Conservation (phyloP, 2,329 filamentous ascomycete species). For the Chaetomium sp. region DNA sequence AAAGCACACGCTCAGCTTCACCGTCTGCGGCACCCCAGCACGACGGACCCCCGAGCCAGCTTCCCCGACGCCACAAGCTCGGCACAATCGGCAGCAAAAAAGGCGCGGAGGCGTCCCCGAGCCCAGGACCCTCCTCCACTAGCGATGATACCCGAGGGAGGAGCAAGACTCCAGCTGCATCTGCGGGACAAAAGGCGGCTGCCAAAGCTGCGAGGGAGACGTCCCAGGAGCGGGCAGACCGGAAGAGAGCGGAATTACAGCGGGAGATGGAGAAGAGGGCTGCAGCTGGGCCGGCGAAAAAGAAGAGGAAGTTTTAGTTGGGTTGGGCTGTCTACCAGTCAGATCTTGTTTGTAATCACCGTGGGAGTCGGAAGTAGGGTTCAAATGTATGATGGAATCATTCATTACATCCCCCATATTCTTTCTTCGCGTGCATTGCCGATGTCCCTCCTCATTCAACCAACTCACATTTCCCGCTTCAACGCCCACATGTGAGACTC, state of each 20-base stretch:
- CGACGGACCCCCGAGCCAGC: conserved; percentile 3
- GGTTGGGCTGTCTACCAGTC: neutral
- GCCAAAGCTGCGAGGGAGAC: conserved; percentile 32
- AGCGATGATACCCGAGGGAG: conserved; percentile 21
- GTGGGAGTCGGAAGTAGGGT: too few species aligned
- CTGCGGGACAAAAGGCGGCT: conserved; percentile 8
- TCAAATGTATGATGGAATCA: too few species aligned
- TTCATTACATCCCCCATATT: too few species aligned
- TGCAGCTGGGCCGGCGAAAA: conserved; percentile 44
- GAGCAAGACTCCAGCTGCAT: conserved; percentile 19
- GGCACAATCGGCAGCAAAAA: conserved; percentile 24
- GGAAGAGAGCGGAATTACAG: conserved; percentile 46
- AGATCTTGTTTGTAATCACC: too few species aligned
- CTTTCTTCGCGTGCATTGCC: too few species aligned
- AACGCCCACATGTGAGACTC: too few species aligned
- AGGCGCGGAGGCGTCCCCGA: neutral
- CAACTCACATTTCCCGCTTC: too few species aligned
- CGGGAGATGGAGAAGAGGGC: conserved; percentile 45
- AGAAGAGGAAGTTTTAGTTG: conserved; percentile 48
- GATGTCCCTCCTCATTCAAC: too few species aligned
- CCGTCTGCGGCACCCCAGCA: conserved; percentile 4
- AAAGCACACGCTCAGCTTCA: conserved; percentile 21
- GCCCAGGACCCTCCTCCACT: neutral
- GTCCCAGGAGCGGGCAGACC: conserved; percentile 41
- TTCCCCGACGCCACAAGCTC: conserved; percentile 19